Evolutionary conservation across 345 rosid genomes (phyloP), one percentile per base, ranked within the genome.

Genomic region (Dovyalis caffra): DNA sequence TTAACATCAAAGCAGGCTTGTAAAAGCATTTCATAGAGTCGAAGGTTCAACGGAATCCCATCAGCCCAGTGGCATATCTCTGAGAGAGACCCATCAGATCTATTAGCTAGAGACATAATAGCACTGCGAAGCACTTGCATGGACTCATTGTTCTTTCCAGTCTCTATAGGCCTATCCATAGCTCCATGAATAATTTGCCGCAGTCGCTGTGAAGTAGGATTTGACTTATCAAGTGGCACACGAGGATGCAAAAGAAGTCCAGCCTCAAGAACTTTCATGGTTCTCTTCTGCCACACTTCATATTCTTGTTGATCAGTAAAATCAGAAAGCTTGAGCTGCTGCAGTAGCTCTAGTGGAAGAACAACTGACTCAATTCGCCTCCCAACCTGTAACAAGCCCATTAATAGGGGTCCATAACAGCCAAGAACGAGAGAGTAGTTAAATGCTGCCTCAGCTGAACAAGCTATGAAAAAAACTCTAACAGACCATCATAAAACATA

Each of bases 1-100:
- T 74, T 86, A 57, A 89, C 77, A 80, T 95, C 97, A 77, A 95
- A 95, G 47, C 94, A 89, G 0, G 99, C 92, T 82, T 93, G 92
- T 69, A 93, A 82, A 79, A 95, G 98, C 83, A 88, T 82, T 82
- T 90, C 96, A 78, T 93, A 95, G 20, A 93, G 90, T 73, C 90
- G 84, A 43, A 95, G 92, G 79, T 95, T 95, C 34, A 95, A 82
- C 0, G 98, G 98, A 78, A 85, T 83, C 26, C 98, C 99, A 84
- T 95, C 99, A 74, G 99, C 99, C 99, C 99, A 95, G 63, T 95
- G 99, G 78, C 94, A 89, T 18, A 89, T 80, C 31, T 95, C 99
- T 25, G 87, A 73, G 45, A 83, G 63, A 74, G 97, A 90, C 31
- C 96, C 97, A 69, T 91, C 98, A 70, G 97, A 91, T 85, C 97